Evolutionary conservation across 2,329 filamentous ascomycete species (phyloP), one percentile per base, ranked within the genome.

Genomic region (Penicillium sp.): DNA sequence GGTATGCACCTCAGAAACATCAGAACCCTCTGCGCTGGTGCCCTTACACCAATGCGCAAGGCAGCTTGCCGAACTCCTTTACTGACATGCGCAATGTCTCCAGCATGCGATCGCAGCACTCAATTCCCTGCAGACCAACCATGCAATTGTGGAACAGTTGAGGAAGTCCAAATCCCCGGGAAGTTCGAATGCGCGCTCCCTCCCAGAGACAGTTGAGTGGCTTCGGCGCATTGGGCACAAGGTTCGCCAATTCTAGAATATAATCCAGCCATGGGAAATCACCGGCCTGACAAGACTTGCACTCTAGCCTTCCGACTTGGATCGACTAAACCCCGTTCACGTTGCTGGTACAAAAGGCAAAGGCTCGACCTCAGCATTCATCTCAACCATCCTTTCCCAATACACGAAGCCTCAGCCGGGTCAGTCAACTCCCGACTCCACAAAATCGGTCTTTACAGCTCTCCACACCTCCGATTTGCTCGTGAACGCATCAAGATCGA

Each of bases 311-410:
- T 75, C 77, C 11, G 80, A 84, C 49, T 76, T 85, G 56, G 73
- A 82, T 52, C 69, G 63, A 8, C 62, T 85, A 51, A 84, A 79
- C 49, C 72, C 77, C 55, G 81, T 97, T 50, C 91, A 97, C 65
- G 82, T 97, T 37, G 87, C 91, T 1, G 91, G 91, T 10, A 96
- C 90, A 4, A 97, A 96, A 67, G 91, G 91, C 50, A 97, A 96
- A 68, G 90, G 90, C 32, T 93, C 87, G 2, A 89, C 89, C 0
- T 88, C 86, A 55, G 86, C 90, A 8, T 91, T 90, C 65, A 79
- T 89, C 16, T 88, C 89, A 11, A 84, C 84, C 2, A 87, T 95
- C 52, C 74, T 95, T n/a, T 71, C 76, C 3, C 79, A 84, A 57
- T 84, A 85, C 61, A 66, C 74, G 2, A 63, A 70, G 2, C 45